Evolutionary conservation across 441 rosid genomes (phyloP).

Genomic region (Pelargonium cotyledonis): DNA sequence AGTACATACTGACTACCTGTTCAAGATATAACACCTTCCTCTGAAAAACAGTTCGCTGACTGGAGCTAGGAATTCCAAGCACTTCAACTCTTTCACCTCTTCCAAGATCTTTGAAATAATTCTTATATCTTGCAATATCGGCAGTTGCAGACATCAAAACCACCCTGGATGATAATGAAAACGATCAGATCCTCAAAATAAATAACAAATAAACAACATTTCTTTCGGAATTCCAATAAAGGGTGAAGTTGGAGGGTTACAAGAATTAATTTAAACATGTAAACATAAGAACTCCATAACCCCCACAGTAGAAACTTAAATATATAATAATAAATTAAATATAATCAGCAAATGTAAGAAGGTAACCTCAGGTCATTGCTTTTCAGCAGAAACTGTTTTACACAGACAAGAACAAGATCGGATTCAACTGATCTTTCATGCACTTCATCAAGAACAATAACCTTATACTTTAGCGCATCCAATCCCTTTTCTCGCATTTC

Average conservation of each 20-base stretch:
- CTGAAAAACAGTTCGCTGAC: conserved; percentile 56
- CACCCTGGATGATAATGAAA: conserved; percentile 44
- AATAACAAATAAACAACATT: background rate
- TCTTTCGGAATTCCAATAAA: background rate
- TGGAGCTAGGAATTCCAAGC: conserved; percentile 68
- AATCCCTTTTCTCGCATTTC: conserved; percentile 84
- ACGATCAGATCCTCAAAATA: conserved; percentile 15
- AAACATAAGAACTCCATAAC: background rate
- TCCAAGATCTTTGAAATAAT: conserved; percentile 82
- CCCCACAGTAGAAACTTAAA: background rate
- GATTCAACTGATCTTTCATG: conserved; percentile 98
- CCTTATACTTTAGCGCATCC: conserved; percentile 80
- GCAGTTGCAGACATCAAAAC: conserved; percentile 99
- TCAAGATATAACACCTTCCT: conserved; percentile 68
- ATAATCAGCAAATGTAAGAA: conserved; percentile 6
- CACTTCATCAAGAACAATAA: conserved; percentile 93
- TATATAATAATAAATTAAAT: background rate
- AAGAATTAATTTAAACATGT: background rate
- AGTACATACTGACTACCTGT: conserved; percentile 41
- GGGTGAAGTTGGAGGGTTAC: background rate
- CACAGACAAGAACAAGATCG: conserved; percentile 79
- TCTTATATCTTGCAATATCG: conserved; percentile 72
- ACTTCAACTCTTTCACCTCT: conserved; percentile 92
- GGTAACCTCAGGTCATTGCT: conserved; percentile 66
- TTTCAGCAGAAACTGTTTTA: conserved; percentile 79